Evolutionary conservation across 148 eudicot species (phyloP).

Genomic region (Dysphania ambrosioides): DNA sequence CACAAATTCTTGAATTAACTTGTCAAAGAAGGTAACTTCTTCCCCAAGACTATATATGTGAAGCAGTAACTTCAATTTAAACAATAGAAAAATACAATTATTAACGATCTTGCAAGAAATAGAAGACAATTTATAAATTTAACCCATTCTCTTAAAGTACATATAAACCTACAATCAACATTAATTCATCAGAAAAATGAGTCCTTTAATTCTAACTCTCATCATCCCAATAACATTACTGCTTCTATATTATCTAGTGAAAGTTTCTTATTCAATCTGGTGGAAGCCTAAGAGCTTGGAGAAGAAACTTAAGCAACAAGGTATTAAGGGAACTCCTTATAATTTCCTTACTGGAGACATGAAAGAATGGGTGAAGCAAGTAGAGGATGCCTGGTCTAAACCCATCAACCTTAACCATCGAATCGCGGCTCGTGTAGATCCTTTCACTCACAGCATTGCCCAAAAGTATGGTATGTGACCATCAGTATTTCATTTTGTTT

Average conservation of each 20-base stretch:
- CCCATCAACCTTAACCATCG: constrained; percentile 39
- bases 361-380: constrained; percentile 37
- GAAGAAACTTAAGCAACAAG: constrained; percentile 31
- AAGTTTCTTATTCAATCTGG: constrained; percentile 32
- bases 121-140: not conserved
- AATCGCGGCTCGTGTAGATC: constrained; percentile 43
- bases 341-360: constrained; percentile 39
- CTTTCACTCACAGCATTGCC: constrained; percentile 33
- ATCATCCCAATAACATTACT: not conserved
- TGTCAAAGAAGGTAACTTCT: not conserved
- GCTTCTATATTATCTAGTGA: constrained; percentile 21
- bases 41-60: constrained; percentile 2
- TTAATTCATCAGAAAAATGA: constrained; percentile 13
- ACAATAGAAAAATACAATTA: not conserved
- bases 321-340: constrained; percentile 41
- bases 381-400: constrained; percentile 43
- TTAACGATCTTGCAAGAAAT: not conserved
- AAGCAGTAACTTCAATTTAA: not conserved
- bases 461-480: constrained; percentile 40
- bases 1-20: not conserved
- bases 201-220: not conserved
- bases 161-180: not conserved
- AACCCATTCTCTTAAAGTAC: not conserved
- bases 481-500: too few relatives aligned
- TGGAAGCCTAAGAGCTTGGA: constrained; percentile 38